Base-by-base conservation (phyloP, 2,329 filamentous ascomycete genomes). In the Paraphaeosphaeria minitans region DNA sequence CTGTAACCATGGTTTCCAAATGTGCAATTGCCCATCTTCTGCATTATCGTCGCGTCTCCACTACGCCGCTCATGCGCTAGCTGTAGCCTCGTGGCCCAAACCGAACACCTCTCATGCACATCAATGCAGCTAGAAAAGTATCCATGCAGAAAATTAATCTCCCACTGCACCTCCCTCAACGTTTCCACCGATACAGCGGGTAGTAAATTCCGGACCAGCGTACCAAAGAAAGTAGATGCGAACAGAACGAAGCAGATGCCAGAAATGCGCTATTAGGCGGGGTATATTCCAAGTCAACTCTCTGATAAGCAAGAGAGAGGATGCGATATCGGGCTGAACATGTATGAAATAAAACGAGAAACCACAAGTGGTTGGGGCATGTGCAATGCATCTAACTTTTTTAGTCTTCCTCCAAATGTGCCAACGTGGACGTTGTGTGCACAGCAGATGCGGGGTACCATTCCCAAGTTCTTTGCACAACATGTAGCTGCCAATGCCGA, bases 71-170 rank as follows among this genome's bases (percentile, higher is more conserved):
- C 48, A 51, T 41, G 35, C 48, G 24, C 48, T 39, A 39, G 29
- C 29, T 31, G 29, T 31, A 31, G n/a, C 22, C 21, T 51, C 21
- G 12, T 33, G 35, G 31, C 22, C 48, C 48, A 51, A 21, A 27
- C 21, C 48, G 16, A 39, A 39, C 37, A 39, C 31, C 48, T 27
- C 48, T 33, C 27, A 51, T 51, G 48, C 48, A 51, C 21, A 41
- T 51, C 14, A 41, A 51, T 51, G 48, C 48, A 51, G 35, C 48
- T 51, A 51, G 33, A 51, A 51, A 51, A 51, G 35, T 51, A 51
- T 51, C 29, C 48, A 46, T 22, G 42, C 33, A 51, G 48, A 51
- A 51, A 51, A 41, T 50, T 51, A 51, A 51, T 51, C 24, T 51
- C 35, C 33, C 19, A 21, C 41, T 43, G 12, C 47, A n/a, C 22